Conservation (phyloP, 2,329 filamentous ascomycete species). For the Calonectria multiphialidica region DNA sequence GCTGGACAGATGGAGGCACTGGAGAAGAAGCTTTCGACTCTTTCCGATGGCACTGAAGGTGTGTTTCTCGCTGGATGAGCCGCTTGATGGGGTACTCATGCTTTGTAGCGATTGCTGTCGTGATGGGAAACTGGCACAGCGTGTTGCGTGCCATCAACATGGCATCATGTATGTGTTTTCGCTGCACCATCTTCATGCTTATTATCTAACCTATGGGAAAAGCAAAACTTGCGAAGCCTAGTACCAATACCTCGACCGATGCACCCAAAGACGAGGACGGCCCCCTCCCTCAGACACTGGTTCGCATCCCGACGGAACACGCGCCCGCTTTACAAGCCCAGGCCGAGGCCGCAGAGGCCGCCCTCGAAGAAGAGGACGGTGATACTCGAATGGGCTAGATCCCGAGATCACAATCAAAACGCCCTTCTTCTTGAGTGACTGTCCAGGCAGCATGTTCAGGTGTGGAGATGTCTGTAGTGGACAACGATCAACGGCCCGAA, state of each 20-base stretch:
- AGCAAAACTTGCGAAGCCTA: constrained; percentile 79
- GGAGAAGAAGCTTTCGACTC: constrained; percentile 80
- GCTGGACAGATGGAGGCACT: constrained; percentile 86
- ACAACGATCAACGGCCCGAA: neutral
- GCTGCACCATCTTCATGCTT: neutral
- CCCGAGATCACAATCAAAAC: neutral
- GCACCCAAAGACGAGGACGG: constrained; percentile 56
- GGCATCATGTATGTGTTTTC: constrained; percentile 76
- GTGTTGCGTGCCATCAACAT: constrained; percentile 87
- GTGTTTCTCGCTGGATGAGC: constrained; percentile 22
- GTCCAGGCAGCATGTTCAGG: neutral
- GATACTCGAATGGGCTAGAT: constrained; percentile 29
- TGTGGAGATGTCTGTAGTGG: neutral
- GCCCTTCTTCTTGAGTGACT: neutral
- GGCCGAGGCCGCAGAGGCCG: constrained; percentile 63
- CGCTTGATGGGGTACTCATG: constrained; percentile 34
- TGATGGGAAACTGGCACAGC: constrained; percentile 89
- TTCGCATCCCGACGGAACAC: constrained; percentile 87
- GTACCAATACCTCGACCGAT: constrained; percentile 50
- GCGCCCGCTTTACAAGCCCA: constrained; percentile 73
- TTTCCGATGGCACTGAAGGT: constrained; percentile 88
- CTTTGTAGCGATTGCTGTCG: constrained; percentile 79
- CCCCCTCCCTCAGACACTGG: constrained; percentile 83
- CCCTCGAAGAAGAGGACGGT: constrained; percentile 53
- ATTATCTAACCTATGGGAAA: constrained; percentile 17